Conservation (phyloP, 2,329 filamentous ascomycete genomes). For the Dryadomyces quercus-mongolicae region DNA sequence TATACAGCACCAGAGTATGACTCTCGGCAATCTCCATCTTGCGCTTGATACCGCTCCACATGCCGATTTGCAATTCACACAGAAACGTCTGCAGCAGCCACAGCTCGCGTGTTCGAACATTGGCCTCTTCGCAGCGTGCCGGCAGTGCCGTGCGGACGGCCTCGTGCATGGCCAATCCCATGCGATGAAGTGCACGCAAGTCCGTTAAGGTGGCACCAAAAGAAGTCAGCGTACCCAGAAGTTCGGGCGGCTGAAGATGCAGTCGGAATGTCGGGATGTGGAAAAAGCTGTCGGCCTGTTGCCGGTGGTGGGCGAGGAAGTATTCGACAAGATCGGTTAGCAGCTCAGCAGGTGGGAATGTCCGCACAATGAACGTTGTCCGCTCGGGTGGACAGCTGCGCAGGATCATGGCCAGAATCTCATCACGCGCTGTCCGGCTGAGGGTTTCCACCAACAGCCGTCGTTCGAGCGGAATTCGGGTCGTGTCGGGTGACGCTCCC, state of each 20-base stretch:
- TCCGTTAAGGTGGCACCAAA: slow-evolving; percentile 49
- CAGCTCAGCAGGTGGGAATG: slow-evolving; percentile 49
- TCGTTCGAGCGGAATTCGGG: slow-evolving; percentile 23
- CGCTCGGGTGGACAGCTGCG: slow-evolving; percentile 38
- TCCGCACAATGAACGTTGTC: slow-evolving; percentile 40
- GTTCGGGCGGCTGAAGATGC: slow-evolving; percentile 42
- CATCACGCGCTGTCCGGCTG: slow-evolving; percentile 40
- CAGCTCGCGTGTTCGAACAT: slow-evolving; percentile 27
- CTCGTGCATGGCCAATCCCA: slow-evolving; percentile 44
- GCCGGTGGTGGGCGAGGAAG: slow-evolving; percentile 43
- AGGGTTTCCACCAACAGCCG: slow-evolving; percentile 27
- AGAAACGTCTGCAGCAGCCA: slow-evolving; percentile 37
- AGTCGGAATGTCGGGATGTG: slow-evolving; percentile 48
- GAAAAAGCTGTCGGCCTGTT: slow-evolving; percentile 47
- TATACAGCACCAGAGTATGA: slow-evolving; percentile 17
- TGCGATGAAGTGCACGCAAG: slow-evolving; percentile 38
- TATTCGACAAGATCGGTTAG: slow-evolving; percentile 50
- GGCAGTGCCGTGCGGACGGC: slow-evolving; percentile 29
- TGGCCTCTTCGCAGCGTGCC: slow-evolving; percentile 33
- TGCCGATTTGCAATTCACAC: slow-evolving; percentile 34
- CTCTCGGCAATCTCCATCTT: slow-evolving; percentile 46
- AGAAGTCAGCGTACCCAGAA: slow-evolving; percentile 46
- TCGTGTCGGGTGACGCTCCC: slow-evolving; percentile 17
- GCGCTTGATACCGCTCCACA: slow-evolving; percentile 42
- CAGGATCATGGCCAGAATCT: slow-evolving; percentile 51